A percentile compares a stretch with the other conserved stretches of the same genome.
Evolutionary conservation across 139 green algal species (phyloP).

Genomic region (Chlamydomonas sp.): DNA sequence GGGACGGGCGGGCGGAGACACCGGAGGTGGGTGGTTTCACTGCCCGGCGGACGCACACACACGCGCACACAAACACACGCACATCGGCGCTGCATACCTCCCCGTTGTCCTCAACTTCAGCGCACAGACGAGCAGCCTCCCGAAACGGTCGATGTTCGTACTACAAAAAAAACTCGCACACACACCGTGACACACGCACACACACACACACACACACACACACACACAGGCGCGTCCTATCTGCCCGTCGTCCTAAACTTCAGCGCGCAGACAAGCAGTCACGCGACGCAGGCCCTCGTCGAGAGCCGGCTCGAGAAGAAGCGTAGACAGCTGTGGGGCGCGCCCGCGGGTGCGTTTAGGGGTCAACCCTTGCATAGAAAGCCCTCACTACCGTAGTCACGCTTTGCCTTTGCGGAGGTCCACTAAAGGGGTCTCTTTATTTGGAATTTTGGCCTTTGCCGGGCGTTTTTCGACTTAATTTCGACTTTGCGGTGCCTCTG

Average conservation of each 20-base stretch:
- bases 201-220: constrained; percentile 1
- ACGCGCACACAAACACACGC: not conserved
- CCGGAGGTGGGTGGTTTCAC: too few species aligned
- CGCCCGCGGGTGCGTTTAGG: too few species aligned
- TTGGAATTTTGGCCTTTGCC: too few species aligned
- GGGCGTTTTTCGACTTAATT: too few species aligned
- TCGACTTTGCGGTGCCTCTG: too few species aligned
- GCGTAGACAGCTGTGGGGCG: constrained; percentile 33
- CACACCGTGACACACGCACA: not conserved
- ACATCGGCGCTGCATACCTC: not conserved
- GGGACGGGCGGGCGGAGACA: too few species aligned
- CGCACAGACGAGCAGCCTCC: constrained; percentile 50
- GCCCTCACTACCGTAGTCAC: too few species aligned
- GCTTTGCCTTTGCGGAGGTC: too few species aligned
- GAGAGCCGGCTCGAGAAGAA: constrained; percentile 72
- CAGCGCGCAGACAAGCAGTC: constrained; percentile 55
- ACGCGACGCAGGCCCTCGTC: constrained; percentile 42
- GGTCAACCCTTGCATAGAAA: too few species aligned
- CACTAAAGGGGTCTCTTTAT: too few species aligned
- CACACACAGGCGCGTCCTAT: not conserved
- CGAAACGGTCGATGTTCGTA: constrained; percentile 48
- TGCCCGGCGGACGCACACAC: not conserved
- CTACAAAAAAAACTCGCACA: not conserved
- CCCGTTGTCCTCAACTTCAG: constrained; percentile 46
- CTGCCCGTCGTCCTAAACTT: constrained; percentile 40